These are phyloP conservation scores for Leishmania tarentolae DNA, from an alignment of 208 protist genomes.

Conservation along the genomic window DNA sequence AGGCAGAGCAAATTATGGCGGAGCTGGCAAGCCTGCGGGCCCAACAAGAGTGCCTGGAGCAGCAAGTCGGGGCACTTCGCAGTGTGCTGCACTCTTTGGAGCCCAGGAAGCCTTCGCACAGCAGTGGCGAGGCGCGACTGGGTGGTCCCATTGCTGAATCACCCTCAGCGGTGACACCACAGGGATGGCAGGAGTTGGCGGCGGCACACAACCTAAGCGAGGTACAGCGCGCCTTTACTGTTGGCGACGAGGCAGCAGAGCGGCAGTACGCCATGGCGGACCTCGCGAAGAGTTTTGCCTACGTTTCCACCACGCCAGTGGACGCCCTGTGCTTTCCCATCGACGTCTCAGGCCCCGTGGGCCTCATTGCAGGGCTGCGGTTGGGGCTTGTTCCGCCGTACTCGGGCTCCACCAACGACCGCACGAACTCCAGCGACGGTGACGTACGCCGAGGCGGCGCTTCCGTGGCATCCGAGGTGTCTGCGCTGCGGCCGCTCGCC, in stretches of 20 bases:
- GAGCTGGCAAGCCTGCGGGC: conserved; percentile 22
- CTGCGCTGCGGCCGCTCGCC: not conserved
- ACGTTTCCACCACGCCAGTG: conserved; percentile 31
- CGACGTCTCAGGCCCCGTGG: conserved; percentile 53
- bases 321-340: conserved; percentile 57
- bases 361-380: conserved; percentile 61
- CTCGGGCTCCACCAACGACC: not conserved
- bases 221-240: conserved; percentile 38
- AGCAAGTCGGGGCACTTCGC: conserved; percentile 12
- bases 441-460: not conserved
- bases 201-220: conserved; percentile 33
- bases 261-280: conserved; percentile 17
- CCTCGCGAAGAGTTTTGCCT: conserved; percentile 24
- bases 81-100: conserved; percentile 28
- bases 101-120: not conserved
- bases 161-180: not conserved
- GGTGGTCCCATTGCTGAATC: not conserved
- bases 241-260: conserved; percentile 36
- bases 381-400: conserved; percentile 48
- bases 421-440: not conserved
- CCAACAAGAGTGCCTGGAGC: conserved; percentile 18
- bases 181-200: conserved; percentile 10
- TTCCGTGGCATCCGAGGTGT: not conserved
- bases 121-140: not conserved
- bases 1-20: not conserved